These are phyloP conservation scores for Plantago major DNA, from an alignment of 257 asterid genomes.

Conservation along the genomic window DNA sequence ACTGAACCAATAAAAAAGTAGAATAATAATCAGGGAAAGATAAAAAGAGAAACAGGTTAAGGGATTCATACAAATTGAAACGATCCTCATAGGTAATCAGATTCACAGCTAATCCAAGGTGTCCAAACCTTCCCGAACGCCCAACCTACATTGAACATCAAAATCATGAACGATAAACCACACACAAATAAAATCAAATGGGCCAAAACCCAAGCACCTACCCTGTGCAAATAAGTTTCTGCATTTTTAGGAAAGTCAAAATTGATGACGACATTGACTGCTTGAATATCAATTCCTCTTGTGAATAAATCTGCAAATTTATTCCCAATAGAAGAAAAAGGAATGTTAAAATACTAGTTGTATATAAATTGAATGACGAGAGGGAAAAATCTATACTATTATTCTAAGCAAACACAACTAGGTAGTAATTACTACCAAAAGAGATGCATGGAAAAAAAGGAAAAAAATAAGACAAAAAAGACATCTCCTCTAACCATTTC, in stretches of 20 bases:
- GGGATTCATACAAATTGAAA: conserved; percentile 61
- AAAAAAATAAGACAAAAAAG: too few relatives aligned
- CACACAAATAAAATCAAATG: conserved; percentile 11
- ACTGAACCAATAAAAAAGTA: too few relatives aligned
- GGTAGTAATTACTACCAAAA: too few relatives aligned
- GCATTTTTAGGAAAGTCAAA: conserved; percentile 82
- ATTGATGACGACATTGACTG: conserved; percentile 82
- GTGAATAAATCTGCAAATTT: conserved; percentile 66
- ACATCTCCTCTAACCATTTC: too few relatives aligned
- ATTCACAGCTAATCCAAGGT: conserved; percentile 90
- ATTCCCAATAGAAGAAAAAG: conserved; percentile 4
- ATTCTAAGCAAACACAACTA: too few relatives aligned
- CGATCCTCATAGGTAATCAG: conserved; percentile 84
- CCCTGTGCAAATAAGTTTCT: conserved; percentile 90
- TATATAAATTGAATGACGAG: too few relatives aligned
- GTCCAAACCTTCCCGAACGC: conserved; percentile 91
- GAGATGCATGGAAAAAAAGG: too few relatives aligned
- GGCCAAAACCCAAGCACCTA: conserved; percentile 26
- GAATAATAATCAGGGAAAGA: neutral
- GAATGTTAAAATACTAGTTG: too few relatives aligned
- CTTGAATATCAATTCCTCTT: conserved; percentile 89
- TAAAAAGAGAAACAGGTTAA: conserved; percentile 3
- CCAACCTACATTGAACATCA: conserved; percentile 57
- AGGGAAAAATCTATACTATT: too few relatives aligned
- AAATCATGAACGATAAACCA: conserved; percentile 7